phyloP scores from a whole-genome alignment of 306 rosid species.

The Rosa chinensis region DNA sequence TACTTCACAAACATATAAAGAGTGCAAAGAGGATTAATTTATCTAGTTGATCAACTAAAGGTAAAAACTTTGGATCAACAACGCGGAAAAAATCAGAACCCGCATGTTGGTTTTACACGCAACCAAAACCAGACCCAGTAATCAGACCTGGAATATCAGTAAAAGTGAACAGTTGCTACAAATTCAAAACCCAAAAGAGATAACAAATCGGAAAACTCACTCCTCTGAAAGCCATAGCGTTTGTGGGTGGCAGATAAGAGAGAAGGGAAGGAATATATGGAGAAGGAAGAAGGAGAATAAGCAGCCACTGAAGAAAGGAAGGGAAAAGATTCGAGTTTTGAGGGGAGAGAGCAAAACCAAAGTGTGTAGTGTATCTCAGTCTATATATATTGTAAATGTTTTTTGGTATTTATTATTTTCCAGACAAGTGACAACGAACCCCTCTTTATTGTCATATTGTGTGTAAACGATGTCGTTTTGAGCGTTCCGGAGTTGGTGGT shows the following conservation, averaged over 20 bases:
- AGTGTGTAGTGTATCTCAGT: background rate
- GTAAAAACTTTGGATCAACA: background rate
- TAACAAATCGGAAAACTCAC: slow-evolving; percentile 32
- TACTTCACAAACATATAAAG: background rate
- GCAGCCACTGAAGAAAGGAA: slow-evolving; percentile 1
- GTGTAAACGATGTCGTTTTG: too few species aligned
- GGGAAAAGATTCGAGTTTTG: slow-evolving; percentile 10
- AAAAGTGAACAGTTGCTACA: background rate
- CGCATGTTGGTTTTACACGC: background rate
- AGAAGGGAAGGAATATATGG: slow-evolving; percentile 14
- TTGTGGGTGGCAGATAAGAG: background rate
- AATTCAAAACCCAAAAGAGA: background rate
- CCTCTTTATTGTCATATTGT: too few species aligned
- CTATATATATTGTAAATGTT: background rate
- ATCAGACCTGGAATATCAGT: background rate
- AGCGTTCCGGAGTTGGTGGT: too few species aligned
- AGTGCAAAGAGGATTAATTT: background rate
- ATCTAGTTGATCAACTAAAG: background rate
- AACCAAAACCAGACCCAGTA: slow-evolving; percentile 14
- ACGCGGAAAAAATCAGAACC: background rate
- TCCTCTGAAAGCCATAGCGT: slow-evolving; percentile 59
- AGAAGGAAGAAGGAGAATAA: slow-evolving; percentile 19
- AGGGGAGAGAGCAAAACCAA: too few species aligned
- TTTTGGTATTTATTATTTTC: background rate
- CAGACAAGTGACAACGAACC: background rate